phyloP scores from a whole-genome alignment of 768 basidiomycete genomes.

The Chalciporus piperatus region DNA sequence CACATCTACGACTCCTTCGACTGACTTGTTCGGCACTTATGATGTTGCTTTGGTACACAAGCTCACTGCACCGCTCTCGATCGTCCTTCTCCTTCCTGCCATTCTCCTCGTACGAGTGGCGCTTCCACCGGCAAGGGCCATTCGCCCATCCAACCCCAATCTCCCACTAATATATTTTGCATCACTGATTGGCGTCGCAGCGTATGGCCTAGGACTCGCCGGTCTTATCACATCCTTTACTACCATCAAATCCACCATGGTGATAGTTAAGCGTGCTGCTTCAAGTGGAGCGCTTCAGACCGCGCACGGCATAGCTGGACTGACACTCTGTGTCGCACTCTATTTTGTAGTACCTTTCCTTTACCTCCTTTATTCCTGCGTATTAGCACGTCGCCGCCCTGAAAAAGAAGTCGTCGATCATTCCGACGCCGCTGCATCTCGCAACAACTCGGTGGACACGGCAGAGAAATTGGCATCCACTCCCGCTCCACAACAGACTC shows the following conservation, averaged over 20 bases:
- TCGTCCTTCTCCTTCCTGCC: constrained; percentile 43
- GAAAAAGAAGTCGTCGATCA: constrained; percentile 22
- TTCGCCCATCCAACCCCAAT: constrained; percentile 20
- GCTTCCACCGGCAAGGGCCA: constrained; percentile 33
- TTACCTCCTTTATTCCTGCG: constrained; percentile 31
- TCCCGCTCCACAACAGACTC: constrained; percentile 29
- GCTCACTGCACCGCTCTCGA: constrained; percentile 45
- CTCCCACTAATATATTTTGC: constrained; percentile 35
- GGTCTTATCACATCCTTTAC: constrained; percentile 66
- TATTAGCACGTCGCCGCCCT: constrained; percentile 7
- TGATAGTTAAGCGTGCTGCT: constrained; percentile 31
- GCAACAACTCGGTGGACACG: constrained; percentile 38
- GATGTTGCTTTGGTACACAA: constrained; percentile 48
- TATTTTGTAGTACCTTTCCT: constrained; percentile 52
- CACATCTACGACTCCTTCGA: constrained; percentile 19
- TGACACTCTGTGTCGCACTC: constrained; percentile 60
- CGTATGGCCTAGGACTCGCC: constrained; percentile 60
- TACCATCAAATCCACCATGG: constrained; percentile 37
- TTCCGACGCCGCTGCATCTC: constrained; percentile 27
- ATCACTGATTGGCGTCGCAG: constrained; percentile 39
- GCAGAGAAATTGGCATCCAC: constrained; percentile 40
- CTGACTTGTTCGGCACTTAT: constrained; percentile 29
- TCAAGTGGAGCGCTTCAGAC: constrained; percentile 47
- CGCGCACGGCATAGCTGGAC: constrained; percentile 59
- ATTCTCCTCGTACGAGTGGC: constrained; percentile 42